Conservation (phyloP, 192 early-diverging fungal genomes). For the Rhizophagus clarus region DNA sequence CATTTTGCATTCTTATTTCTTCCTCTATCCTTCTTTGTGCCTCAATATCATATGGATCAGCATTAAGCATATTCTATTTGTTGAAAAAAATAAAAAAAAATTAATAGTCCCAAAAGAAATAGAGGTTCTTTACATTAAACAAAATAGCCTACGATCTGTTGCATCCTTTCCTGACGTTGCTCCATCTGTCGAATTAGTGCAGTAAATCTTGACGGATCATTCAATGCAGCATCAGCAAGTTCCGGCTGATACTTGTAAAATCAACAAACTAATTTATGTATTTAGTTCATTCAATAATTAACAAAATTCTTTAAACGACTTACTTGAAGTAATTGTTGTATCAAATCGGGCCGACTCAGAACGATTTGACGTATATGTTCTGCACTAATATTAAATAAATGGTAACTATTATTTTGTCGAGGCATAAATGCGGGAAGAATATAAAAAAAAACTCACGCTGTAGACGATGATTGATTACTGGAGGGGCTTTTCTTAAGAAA, state of each 20-base stretch:
- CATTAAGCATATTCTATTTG: slow-evolving; percentile 57
- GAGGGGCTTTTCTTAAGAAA: slow-evolving; percentile 49
- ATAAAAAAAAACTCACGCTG: slow-evolving; percentile 22
- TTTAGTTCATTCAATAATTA: neutral
- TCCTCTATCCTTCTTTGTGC: slow-evolving; percentile 91
- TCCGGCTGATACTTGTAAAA: neutral
- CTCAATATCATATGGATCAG: slow-evolving; percentile 90
- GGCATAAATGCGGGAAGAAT: neutral
- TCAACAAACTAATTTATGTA: neutral
- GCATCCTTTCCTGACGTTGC: slow-evolving; percentile 21
- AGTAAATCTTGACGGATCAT: slow-evolving; percentile 33
- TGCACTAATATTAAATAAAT: neutral
- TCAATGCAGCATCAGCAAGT: slow-evolving; percentile 64
- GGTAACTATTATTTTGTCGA: too few relatives aligned
- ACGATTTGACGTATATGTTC: slow-evolving; percentile 64
- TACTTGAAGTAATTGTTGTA: slow-evolving; percentile 62
- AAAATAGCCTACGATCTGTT: neutral
- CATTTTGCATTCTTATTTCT: slow-evolving; percentile 82
- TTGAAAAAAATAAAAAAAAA: slow-evolving; percentile 2
- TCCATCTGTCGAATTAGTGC: neutral
- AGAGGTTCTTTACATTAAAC: neutral
- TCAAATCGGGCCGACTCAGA: slow-evolving; percentile 57
- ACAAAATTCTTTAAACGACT: slow-evolving; percentile 10
- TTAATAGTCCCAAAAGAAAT: neutral
- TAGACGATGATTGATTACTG: slow-evolving; percentile 21